Evolutionary conservation across 306 rosid genomes (phyloP), one percentile per base, ranked within the genome.

Genomic region (Gastrolobium villosum): DNA sequence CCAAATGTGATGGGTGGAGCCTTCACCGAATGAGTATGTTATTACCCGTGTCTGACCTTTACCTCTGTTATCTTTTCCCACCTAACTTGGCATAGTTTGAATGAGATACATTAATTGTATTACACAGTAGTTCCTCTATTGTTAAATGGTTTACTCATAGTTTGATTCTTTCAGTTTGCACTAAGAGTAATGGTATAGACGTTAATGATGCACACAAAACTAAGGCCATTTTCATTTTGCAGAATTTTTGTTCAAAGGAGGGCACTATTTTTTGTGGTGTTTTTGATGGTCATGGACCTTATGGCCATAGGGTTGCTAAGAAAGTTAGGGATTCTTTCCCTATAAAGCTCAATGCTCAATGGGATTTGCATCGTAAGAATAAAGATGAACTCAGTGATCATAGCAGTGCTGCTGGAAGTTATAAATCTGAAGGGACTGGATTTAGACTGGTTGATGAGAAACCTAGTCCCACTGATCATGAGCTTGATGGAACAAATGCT

Each of bases 281-380:
- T 76, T 94, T 94, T 82, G 99, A 94, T 87, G 99, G 99, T 45
- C 99, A 94, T 60, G 99, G 99, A 74, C 99, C 97, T 72, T 61
- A 53, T 82, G 99, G 99, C 71, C 99, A 92, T 86, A 60, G 82
- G 81, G 95, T 94, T 78, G 94, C 99, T 15, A 94, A 82, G 85
- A 90, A 75, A 87, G 96, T 94, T 54, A 90, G 98, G 81, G 96
- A 94, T 78, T 87, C 87, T 70, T 92, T 94, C 55, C 99, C 99
- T 76, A 54, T 89, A 84, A 92, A 86, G 87, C 85, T 94, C 46
- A 80, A 67, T 82, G 89, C 97, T 55, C 93, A 84, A 55, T 88
- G 87, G 97, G 95, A 88, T 70, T 79, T 89, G 71, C 84, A 78
- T 40, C 76, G 64, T 26, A 81, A 80, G 70, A 52, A 71, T 50